Evolutionary conservation across 768 basidiomycete genomes (phyloP), one percentile per base, ranked within the genome.

Genomic region (Mycena maculata): DNA sequence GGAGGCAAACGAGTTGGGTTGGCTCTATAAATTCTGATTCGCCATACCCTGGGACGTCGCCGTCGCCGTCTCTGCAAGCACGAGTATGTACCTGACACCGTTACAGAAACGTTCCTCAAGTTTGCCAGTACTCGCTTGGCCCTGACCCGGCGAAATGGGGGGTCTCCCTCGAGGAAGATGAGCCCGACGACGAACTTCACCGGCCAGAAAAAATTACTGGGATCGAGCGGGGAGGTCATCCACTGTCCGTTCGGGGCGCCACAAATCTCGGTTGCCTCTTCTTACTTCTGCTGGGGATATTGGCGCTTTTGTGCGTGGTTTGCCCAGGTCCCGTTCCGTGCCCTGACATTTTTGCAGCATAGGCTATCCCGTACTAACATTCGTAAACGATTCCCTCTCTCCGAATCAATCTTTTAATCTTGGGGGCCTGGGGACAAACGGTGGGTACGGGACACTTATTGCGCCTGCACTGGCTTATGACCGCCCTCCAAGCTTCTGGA

Each of bases 161-260:
- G 12, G 81, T 83, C n/a, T 78, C 84, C 58, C 73, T 78, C 38
- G 81, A 80, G 54, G 74, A 81, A 30, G 73, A 76, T 1, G 88
- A 89, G 67, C 75, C 80, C 16, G 81, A 82, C 55, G 82, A 83
- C 57, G 79, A 80, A 42, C 72, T 79, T 28, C 78, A 80, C 60
- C 71, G 38, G 41, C 53, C 72, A 64, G 56, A 73, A 65, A 58
- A 50, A 11, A 28, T 67, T 2, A 39, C 44, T 25, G 79, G 85
- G 36, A 84, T 85, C 55, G 83, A 84, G 13, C 81, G 83, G 1
- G 82, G 84, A 28, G 81, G 84, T 38, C 79, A 77, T 44, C 80
- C 83, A 4, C 83, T 89, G 63, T 87, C 88, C 12, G 72, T 81
- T 6, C 83, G 93, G 69, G 95, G 95, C 0, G 82, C 88, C 77